Evolutionary conservation across 768 basidiomycete genomes (phyloP).

Genomic region (Boletus patriciae): DNA sequence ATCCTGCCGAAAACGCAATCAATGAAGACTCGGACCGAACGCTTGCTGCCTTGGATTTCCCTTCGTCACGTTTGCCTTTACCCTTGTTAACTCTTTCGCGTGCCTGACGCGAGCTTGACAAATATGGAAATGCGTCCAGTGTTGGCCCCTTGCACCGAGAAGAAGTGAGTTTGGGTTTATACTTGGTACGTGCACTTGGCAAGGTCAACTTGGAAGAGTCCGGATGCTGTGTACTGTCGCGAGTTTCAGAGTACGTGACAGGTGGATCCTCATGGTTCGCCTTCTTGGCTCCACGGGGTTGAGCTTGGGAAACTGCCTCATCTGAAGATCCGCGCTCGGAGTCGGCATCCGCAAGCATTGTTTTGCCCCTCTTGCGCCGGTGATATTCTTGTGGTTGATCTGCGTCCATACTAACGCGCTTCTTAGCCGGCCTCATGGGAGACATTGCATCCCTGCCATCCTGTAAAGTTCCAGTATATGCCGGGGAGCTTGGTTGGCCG

Average conservation of each 20-base stretch:
- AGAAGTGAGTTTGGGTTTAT: constrained; percentile 21
- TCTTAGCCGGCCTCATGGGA: constrained; percentile 45
- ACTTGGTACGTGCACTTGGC: constrained; percentile 33
- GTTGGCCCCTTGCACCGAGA: constrained; percentile 19
- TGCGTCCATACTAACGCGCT: constrained; percentile 43
- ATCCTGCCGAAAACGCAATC: constrained; percentile 5
- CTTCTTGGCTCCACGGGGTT: neutral
- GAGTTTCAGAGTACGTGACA: constrained; percentile 3
- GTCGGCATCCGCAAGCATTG: constrained; percentile 7
- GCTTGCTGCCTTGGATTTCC: constrained; percentile 4
- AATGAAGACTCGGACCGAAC: neutral
- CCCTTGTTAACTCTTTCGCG: constrained; percentile 7
- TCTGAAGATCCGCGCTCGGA: constrained; percentile 19
- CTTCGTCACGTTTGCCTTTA: constrained; percentile 12
- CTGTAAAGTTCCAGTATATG: constrained; percentile 17
- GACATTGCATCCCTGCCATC: constrained; percentile 31
- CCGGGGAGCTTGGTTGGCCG: constrained; percentile 5
- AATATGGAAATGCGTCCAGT: constrained; percentile 19
- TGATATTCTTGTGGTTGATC: constrained; percentile 20
- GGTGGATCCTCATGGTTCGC: constrained; percentile 7
- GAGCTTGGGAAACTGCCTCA: constrained; percentile 12
- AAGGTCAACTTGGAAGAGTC: constrained; percentile 12
- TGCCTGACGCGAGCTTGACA: constrained; percentile 14
- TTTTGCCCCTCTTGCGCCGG: constrained; percentile 36
- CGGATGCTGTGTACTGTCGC: constrained; percentile 2